Base-by-base conservation (phyloP, 345 rosid genomes). In the Jatropha curcas region DNA sequence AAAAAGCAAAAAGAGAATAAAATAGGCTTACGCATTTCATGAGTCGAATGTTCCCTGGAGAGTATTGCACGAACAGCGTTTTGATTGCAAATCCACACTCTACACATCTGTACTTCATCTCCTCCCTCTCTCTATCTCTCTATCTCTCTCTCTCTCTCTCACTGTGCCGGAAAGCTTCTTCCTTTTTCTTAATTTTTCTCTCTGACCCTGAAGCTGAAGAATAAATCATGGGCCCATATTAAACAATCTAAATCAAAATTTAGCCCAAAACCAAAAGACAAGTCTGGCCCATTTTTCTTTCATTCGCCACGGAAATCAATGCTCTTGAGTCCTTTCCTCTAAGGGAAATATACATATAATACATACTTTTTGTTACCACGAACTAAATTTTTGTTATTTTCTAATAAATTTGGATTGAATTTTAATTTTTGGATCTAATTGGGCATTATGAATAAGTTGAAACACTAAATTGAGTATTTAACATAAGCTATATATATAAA, bases 41-140 rank as follows among this genome's bases (percentile, higher is more conserved):
- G 75, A 89, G 89, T 2, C 96, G 91, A 73, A 89, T 85, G 76
- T 84, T 88, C 5, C 88, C 93, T 1, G 87, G 90, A 5, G 94
- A 92, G 81, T 88, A 90, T 46, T 87, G 94, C 27, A 92, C 81
- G 71, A 79, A 88, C 63, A 90, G 84, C 17, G 84, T 83, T 62
- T 83, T 81, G 77, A 88, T 80, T 17, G 50, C 68, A 72, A 81
- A 79, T 12, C 89, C 92, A 76, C 96, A 90, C 81, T 84, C 81
- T 7, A 89, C 89, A 76, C 98, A 92, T 27, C 84, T 78, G 74
- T 82, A 84, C 72, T 78, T 86, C 88, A 80, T 76, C 76, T 33
- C 20, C 39, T 28, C 22, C 16, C 14, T 4, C 41, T 43, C 37
- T 65, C 22, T 27, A 1, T 2, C 3, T 28, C 56, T 27, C 41